Evolutionary conservation across 345 rosid species (phyloP), one percentile per base, ranked within the genome.

Genomic region (Populus pruinosa): DNA sequence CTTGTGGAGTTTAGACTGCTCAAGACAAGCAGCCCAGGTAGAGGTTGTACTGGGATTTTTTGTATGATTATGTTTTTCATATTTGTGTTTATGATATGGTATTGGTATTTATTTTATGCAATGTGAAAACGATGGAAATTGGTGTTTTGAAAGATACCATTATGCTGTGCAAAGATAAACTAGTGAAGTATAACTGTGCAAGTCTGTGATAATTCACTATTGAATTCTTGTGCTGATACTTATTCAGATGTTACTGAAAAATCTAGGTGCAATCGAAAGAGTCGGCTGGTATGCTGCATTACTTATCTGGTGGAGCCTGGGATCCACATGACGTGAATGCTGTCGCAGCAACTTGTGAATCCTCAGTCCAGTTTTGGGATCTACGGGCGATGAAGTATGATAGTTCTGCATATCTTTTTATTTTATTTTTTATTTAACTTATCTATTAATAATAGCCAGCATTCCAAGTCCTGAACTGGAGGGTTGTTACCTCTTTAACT

Each of bases 341-440:
- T 82, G 80, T 93, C 43, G 97, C 93, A 49, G 92, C 93, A 41
- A 90, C 96, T 75, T 85, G 87, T 86, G 99, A 92, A 78, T 93
- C 99, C 50, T 91, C 98, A 50, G 77, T 95, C 80, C 94, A 95
- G 83, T 88, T 95, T 80, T 93, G 97, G 96, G 98, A 93, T 86
- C 80, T 93, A 14, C 85, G 97, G 44, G 85, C 92, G 61, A 91
- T 93, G 98, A 87, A 86, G 98, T 95, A 88, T 76, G 88, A 20
- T 25, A 31, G 74, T 74, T 78, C 65, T 77, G 65, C 69, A 20
- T 39, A 36, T 27, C 43, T 4, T 35, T 9, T 47, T 12, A 10
- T 2, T 68, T 38, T n/a, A 33, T 33, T 33, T 33, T 33, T 33
- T 33, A 33, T 16, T 29, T 18, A 18, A 1, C 8, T 17, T 10